These are phyloP conservation scores for Scutellaria minor DNA, from an alignment of 257 asterid species.

Conservation along the genomic window DNA sequence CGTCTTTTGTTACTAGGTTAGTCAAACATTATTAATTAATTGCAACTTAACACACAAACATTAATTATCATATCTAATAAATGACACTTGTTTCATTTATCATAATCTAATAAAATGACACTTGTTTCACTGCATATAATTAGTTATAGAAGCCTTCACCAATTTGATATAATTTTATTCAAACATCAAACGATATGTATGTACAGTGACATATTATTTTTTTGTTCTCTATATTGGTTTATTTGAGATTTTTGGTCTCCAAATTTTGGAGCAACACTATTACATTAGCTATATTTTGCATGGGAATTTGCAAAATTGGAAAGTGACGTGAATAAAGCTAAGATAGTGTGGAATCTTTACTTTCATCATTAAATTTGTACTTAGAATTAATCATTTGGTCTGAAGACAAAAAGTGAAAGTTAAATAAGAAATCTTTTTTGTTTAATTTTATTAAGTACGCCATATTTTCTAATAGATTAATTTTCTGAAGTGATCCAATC, in stretches of 20 bases:
- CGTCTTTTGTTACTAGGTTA: constrained; percentile 35
- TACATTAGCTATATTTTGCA: too few relatives aligned
- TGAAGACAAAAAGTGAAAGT: constrained; percentile 32
- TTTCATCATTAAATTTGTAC: constrained; percentile 12
- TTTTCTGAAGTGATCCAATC: too few relatives aligned
- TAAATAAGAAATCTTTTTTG: background rate
- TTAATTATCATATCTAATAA: background rate
- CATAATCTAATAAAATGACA: constrained; percentile 2
- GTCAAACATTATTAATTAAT: constrained; percentile 37
- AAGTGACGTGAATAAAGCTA: constrained; percentile 1
- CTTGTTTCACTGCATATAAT: background rate
- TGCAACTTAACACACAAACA: background rate
- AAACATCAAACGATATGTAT: too few relatives aligned
- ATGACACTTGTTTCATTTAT: constrained; percentile 5
- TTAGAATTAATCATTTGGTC: constrained; percentile 40
- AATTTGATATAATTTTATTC: too few relatives aligned
- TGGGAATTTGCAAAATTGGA: constrained; percentile 35
- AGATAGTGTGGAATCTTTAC: constrained; percentile 10
- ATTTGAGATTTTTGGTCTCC: too few relatives aligned
- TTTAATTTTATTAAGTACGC: background rate
- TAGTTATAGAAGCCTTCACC: too few relatives aligned
- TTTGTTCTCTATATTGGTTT: too few relatives aligned
- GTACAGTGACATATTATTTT: too few relatives aligned
- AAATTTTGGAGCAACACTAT: too few relatives aligned
- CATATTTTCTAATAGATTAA: too few relatives aligned